Conservation (phyloP, 768 basidiomycete species). For the Cubamyces sp. region DNA sequence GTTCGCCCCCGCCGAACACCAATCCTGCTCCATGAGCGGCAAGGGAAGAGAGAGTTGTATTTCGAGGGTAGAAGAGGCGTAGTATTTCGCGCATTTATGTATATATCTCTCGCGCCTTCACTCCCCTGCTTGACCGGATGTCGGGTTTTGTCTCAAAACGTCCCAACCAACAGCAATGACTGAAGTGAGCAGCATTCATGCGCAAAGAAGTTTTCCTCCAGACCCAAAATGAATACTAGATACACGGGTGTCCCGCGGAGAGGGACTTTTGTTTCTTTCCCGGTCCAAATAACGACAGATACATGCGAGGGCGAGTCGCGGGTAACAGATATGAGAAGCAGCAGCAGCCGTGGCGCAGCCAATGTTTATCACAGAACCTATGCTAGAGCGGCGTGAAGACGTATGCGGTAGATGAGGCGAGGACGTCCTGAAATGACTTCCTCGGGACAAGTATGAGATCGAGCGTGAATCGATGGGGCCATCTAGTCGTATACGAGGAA, state of each 20-base stretch:
- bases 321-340: background rate
- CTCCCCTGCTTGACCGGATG: no score
- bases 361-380: background rate
- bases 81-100: no score
- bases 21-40: background rate
- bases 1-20: constrained; percentile 26
- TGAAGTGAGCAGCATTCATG: background rate
- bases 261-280: constrained; percentile 22
- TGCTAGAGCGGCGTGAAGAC: background rate
- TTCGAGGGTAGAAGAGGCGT: no score
- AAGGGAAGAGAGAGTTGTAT: no score
- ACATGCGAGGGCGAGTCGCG: constrained; percentile 4
- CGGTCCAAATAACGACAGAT: constrained; percentile 18
- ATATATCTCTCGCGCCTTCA: no score
- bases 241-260: constrained; percentile 7
- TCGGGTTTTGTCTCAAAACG: no score
- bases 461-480: background rate
- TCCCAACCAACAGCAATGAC: background rate
- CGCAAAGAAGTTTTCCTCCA: background rate
- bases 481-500: background rate
- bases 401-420: background rate
- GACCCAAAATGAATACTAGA: constrained; percentile 16
- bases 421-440: background rate
- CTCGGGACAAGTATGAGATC: no score
- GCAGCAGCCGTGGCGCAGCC: background rate